phyloP scores from a whole-genome alignment of 1,139 yeast genomes.

The Pneumocystis sp. region DNA sequence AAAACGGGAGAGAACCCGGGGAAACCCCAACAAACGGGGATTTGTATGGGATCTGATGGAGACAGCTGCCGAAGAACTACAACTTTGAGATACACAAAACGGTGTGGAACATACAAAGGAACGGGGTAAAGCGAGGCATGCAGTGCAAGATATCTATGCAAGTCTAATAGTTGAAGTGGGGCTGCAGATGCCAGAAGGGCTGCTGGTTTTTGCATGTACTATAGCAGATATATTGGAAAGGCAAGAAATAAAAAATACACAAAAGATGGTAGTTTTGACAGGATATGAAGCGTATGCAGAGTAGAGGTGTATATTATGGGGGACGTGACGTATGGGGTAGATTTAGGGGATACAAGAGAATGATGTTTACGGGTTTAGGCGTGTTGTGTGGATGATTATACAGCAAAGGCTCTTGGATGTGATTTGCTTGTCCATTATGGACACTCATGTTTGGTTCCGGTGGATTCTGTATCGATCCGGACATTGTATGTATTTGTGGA shows the following conservation, averaged over 20 bases:
- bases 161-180: slow-evolving; percentile 37
- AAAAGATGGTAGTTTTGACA: no score
- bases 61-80: slow-evolving; percentile 62
- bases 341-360: no score
- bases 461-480: slow-evolving; percentile 77
- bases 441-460: slow-evolving; percentile 91
- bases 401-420: slow-evolving; percentile 84
- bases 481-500: slow-evolving; percentile 93
- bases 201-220: slow-evolving; percentile 70
- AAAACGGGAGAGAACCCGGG: no score
- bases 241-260: slow-evolving; percentile 5
- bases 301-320: slow-evolving; percentile 95
- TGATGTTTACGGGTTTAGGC: slow-evolving; percentile 29
- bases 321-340: neutral
- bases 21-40: no score
- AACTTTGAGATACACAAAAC: slow-evolving; percentile 94
- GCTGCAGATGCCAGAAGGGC: slow-evolving; percentile 94
- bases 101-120: slow-evolving; percentile 74
- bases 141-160: neutral
- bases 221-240: slow-evolving; percentile 84
- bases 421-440: slow-evolving; percentile 95
- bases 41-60: no score
- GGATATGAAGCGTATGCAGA: slow-evolving; percentile 34
- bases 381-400: slow-evolving; percentile 91
- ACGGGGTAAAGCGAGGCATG: slow-evolving; percentile 39